Evolutionary conservation across 2,329 filamentous ascomycete species (phyloP), one percentile per base, ranked within the genome.

Genomic region (Orbilia brochopaga): DNA sequence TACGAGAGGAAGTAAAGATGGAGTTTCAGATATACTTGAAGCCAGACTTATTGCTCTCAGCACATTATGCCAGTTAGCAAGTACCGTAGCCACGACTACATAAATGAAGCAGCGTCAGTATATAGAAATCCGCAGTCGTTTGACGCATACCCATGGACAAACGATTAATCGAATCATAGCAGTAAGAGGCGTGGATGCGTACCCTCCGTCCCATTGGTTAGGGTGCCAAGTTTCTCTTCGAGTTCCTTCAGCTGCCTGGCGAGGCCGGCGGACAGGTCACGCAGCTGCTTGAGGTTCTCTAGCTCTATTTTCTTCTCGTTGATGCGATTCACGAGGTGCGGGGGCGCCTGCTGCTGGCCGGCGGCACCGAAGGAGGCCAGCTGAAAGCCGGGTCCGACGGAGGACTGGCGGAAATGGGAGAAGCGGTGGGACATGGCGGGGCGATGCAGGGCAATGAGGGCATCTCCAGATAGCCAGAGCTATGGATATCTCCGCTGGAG

Each of bases 51-150:
- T 92, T 46, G 90, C 90, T 74, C 89, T 84, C 70, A 95, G 83
- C 74, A 95, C 90, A 76, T 91, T 92, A 79, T 92, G 89, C 91
- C 91, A 95, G 79, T 94, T 95, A 59, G 88, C 86, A 78, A 95
- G 83, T 21, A 95, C 90, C n/a, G 88, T 85, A 42, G 91, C 90
- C 77, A 95, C 91, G 70, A 89, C 90, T 91, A 78, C 61, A 27
- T 7, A 7, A 17, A 17, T n/a, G 17, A 17, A 44, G n/a, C n/a
- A 6, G 51, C 5, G 19, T 3, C 21, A 19, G 48, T n/a, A 11
- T 11, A 32, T 27, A 21, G 53, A 37, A 53, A 35, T 35, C n/a
- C n/a, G n/a, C n/a, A n/a, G n/a, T n/a, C n/a, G n/a, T n/a, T n/a
- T n/a, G n/a, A n/a, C n/a, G n/a, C n/a, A n/a, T n/a, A n/a, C n/a